Conservation (phyloP, 2,329 filamentous ascomycete species). For the Venturia pyrina region DNA sequence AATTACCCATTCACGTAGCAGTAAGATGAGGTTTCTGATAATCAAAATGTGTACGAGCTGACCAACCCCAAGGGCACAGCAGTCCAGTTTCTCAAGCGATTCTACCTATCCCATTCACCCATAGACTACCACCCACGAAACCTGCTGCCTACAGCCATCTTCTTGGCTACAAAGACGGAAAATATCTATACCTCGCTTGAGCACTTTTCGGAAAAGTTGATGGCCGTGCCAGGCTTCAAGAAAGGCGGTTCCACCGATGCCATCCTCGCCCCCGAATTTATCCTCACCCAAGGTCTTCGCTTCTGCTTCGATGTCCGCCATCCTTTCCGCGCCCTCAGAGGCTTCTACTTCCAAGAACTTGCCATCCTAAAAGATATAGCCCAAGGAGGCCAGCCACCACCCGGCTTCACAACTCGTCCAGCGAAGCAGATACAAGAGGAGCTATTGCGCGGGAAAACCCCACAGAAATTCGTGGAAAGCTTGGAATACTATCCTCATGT, state of each 20-base stretch:
- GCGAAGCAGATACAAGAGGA: constrained; percentile 13
- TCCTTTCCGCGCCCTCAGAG: constrained; percentile 79
- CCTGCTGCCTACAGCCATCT: constrained; percentile 81
- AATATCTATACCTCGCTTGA: constrained; percentile 62
- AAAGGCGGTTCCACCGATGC: constrained; percentile 56
- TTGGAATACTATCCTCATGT: constrained; percentile 36
- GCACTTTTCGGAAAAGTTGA: constrained; percentile 59
- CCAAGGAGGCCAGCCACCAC: constrained; percentile 15
- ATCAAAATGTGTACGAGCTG: constrained; percentile 16
- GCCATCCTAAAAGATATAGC: constrained; percentile 49
- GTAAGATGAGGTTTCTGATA: constrained; percentile 50
- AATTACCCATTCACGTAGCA: constrained; percentile 14
- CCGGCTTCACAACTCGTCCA: background rate
- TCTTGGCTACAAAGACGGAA: constrained; percentile 89
- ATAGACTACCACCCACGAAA: constrained; percentile 93
- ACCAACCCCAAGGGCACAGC: constrained; percentile 54
- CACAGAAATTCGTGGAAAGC: constrained; percentile 12
- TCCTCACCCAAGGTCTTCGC: constrained; percentile 81
- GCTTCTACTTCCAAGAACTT: constrained; percentile 68
- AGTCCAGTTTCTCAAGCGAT: constrained; percentile 81
- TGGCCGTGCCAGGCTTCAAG: constrained; percentile 37
- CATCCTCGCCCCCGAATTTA: constrained; percentile 82
- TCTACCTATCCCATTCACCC: constrained; percentile 90
- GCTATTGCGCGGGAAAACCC: constrained; percentile 13
- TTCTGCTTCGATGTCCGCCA: constrained; percentile 92